These are phyloP conservation scores for Dactylella cylindrospora DNA, from an alignment of 2,329 filamentous ascomycete species.

Conservation along the genomic window DNA sequence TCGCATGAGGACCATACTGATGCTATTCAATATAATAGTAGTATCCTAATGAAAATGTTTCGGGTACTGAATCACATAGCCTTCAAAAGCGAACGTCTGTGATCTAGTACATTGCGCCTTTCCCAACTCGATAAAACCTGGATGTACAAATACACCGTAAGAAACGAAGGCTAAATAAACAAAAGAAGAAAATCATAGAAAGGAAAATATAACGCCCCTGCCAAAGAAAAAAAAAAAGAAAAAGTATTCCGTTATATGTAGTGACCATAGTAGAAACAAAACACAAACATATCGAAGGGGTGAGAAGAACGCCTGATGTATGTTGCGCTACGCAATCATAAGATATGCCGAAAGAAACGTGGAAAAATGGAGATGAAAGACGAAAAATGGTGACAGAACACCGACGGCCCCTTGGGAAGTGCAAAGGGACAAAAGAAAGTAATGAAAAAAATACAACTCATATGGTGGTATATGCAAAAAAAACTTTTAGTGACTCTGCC, in stretches of 20 bases:
- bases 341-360: constrained; percentile 33
- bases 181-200: constrained; percentile 4
- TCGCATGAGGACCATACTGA: too few relatives aligned
- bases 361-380: constrained; percentile 1
- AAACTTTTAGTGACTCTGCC: constrained; percentile 39
- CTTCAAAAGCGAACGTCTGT: too few relatives aligned
- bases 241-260: too few relatives aligned
- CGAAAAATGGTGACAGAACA: neutral
- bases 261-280: constrained; percentile 8
- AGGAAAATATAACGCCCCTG: constrained; percentile 8
- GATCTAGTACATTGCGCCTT: constrained; percentile 4
- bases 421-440: neutral
- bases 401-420: neutral
- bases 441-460: neutral
- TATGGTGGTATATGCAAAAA: constrained; percentile 38
- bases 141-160: constrained; percentile 42
- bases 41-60: too few relatives aligned
- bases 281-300: neutral
- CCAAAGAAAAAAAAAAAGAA: constrained; percentile 4
- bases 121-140: constrained; percentile 5
- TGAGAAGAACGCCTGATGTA: constrained; percentile 39
- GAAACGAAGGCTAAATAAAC: constrained; percentile 8
- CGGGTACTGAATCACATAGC: too few relatives aligned
- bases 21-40: too few relatives aligned
- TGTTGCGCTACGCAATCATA: constrained; percentile 41